Evolutionary conservation across 345 rosid genomes (phyloP), one percentile per base, ranked within the genome.

Genomic region (Punica granatum): DNA sequence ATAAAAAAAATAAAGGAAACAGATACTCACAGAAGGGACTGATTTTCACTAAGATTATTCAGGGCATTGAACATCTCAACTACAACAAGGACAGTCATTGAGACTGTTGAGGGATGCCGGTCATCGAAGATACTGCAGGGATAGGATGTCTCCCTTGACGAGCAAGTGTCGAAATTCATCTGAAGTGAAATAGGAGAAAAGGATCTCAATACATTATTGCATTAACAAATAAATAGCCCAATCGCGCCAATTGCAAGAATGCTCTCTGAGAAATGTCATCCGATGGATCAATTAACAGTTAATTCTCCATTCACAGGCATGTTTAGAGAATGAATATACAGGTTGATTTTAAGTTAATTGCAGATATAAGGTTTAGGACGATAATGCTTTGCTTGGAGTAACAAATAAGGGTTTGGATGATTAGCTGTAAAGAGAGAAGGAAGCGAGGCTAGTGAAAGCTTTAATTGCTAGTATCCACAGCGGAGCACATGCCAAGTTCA

Each of bases 41-140:
- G 99, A 73, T 91, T 94, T 82, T 94, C 99, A 63, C 99, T 94
- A 74, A 94, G 98, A 83, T 94, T 94, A 77, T 94, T 94, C 79
- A 94, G 79, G 77, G 99, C 97, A 67, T 94, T 94, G 79, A 94
- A 94, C 99, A 94, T 94, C 87, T 94, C 99, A 70, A 94, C 99
- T 36, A 94, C 98, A 75, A 94, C 98, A 80, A 94, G 99, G 67
- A 94, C 99, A 33, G 99, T 94, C 99, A 94, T 91, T 56, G 99
- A 74, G 63, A 94, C 89, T 32, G 99, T 91, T 42, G 99, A 94
- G 70, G 99, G 99, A 85, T 91, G 99, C 61, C 82, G 84, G 77
- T 91, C 96, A 60, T 94, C 92, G 76, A 94, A 94, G 74, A 94
- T 76, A 77, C 88, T 94, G 81, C 99, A 94, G 28, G 93, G 93